phyloP scores from a whole-genome alignment of 352 stramenopile genomes.

The Albugo laibachii region DNA sequence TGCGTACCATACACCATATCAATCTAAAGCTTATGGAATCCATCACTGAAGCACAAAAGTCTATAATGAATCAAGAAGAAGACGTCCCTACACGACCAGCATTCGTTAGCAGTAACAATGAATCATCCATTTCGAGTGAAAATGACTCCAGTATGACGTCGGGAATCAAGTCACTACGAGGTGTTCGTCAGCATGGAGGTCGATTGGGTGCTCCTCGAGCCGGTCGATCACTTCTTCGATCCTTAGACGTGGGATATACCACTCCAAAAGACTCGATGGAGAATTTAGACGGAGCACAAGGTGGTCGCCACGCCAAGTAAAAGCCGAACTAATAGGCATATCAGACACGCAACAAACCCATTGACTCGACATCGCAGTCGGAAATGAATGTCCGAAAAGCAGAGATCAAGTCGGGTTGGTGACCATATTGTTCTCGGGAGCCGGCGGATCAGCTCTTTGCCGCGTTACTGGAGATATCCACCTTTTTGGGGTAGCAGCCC shows the following conservation, averaged over 20 bases:
- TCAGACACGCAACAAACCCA: too few relatives aligned
- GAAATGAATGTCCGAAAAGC: constrained; percentile 49
- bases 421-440: constrained; percentile 35
- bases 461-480: constrained; percentile 47
- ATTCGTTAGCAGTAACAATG: neutral
- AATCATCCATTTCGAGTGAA: neutral
- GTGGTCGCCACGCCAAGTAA: neutral
- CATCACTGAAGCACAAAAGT: constrained; percentile 8
- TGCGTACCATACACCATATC: constrained; percentile 65
- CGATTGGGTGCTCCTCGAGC: neutral
- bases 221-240: neutral
- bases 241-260: neutral
- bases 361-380: constrained; percentile 40
- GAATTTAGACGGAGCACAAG: neutral
- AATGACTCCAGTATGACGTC: too few relatives aligned
- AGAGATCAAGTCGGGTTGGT: constrained; percentile 63
- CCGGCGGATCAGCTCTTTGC: constrained; percentile 68
- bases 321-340: too few relatives aligned
- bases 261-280: neutral
- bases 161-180: neutral
- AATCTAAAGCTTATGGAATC: constrained; percentile 48
- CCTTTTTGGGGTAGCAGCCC: constrained; percentile 32
- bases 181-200: neutral
- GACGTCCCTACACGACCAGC: too few relatives aligned
- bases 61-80: neutral